Evolutionary conservation across 768 basidiomycete genomes (phyloP).

Genomic region (Xanthoconium purpureum): DNA sequence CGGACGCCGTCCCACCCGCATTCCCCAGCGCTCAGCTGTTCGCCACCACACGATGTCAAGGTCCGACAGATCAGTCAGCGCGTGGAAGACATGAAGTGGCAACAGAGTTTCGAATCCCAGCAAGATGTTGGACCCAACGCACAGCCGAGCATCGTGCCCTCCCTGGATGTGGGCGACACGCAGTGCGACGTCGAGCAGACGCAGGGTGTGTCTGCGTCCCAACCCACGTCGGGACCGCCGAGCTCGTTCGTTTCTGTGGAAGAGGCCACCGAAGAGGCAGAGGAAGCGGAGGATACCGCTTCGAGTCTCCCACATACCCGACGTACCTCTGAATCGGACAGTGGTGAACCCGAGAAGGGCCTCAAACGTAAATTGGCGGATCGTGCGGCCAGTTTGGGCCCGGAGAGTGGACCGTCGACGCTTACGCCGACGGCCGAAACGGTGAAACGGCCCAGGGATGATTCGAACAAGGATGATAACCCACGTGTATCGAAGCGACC

Average conservation of each 20-base stretch:
- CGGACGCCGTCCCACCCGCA: slow-evolving; percentile 30
- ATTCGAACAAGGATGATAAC: slow-evolving; percentile 59
- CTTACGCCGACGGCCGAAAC: slow-evolving; percentile 34
- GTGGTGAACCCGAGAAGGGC: slow-evolving; percentile 52
- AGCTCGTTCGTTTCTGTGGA: slow-evolving; percentile 20
- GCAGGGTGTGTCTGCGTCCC: slow-evolving; percentile 13
- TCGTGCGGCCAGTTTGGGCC: slow-evolving; percentile 62
- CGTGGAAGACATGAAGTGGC: slow-evolving; percentile 76
- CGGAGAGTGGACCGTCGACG: slow-evolving; percentile 31
- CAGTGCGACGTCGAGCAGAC: slow-evolving; percentile 9
- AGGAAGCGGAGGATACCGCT: slow-evolving; percentile 30
- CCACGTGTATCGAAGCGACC: slow-evolving; percentile 57
- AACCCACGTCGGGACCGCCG: slow-evolving; percentile 8
- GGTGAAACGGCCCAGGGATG: slow-evolving; percentile 60
- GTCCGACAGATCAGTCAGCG: slow-evolving; percentile 77
- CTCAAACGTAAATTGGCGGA: slow-evolving; percentile 69
- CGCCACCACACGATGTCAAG: slow-evolving; percentile 78
- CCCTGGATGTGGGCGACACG: slow-evolving; percentile 8
- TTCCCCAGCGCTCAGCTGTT: slow-evolving; percentile 40
- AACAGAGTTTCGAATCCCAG: slow-evolving; percentile 34
- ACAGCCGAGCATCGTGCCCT: slow-evolving; percentile 5
- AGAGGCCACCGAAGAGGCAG: slow-evolving; percentile 26
- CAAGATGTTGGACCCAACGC: slow-evolving; percentile 8
- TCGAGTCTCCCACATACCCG: slow-evolving; percentile 26
- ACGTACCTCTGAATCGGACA: slow-evolving; percentile 44